Evolutionary conservation across 306 rosid genomes (phyloP).

Genomic region (Lablab purpureus): DNA sequence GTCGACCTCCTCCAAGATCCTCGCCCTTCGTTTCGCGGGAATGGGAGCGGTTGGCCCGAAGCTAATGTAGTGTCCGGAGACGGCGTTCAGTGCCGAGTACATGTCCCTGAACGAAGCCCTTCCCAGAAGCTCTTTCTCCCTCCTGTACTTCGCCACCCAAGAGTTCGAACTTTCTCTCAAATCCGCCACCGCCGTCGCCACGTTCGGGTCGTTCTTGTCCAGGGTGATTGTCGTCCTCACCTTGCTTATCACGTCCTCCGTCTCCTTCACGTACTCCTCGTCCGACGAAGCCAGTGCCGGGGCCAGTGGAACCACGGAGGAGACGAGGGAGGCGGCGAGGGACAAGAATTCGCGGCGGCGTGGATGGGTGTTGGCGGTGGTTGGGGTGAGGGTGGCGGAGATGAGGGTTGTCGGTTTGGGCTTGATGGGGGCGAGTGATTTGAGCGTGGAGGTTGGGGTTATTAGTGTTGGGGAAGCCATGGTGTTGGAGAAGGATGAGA

Average conservation of each 20-base stretch:
- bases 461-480: slow-evolving; percentile 88
- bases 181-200: slow-evolving; percentile 78
- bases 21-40: slow-evolving; percentile 77
- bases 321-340: slow-evolving; percentile 50
- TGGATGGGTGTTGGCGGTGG: slow-evolving; percentile 4
- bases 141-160: slow-evolving; percentile 96
- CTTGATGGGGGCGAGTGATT: slow-evolving; percentile 63
- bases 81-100: slow-evolving; percentile 90
- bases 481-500: slow-evolving; percentile 17
- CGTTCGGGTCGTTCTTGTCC: slow-evolving; percentile 84
- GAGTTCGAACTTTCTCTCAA: slow-evolving; percentile 78
- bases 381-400: slow-evolving; percentile 22
- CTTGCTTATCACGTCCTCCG: slow-evolving; percentile 78
- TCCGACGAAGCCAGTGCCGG: slow-evolving; percentile 69
- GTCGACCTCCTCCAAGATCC: slow-evolving; percentile 92
- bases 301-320: slow-evolving; percentile 52
- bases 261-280: slow-evolving; percentile 86
- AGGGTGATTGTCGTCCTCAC: slow-evolving; percentile 70
- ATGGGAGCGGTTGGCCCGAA: slow-evolving; percentile 96
- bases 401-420: slow-evolving; percentile 45
- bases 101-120: slow-evolving; percentile 87
- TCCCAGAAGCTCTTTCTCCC: slow-evolving; percentile 82
- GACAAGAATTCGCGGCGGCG: slow-evolving; percentile 86
- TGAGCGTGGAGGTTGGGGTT: slow-evolving; percentile 86
- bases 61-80: slow-evolving; percentile 91